Percentiles rank a stretch among this genome's conserved stretches.
Conservation (phyloP, 2,329 filamentous ascomycete genomes). For the Chrysoporthe deuterocubensis region DNA sequence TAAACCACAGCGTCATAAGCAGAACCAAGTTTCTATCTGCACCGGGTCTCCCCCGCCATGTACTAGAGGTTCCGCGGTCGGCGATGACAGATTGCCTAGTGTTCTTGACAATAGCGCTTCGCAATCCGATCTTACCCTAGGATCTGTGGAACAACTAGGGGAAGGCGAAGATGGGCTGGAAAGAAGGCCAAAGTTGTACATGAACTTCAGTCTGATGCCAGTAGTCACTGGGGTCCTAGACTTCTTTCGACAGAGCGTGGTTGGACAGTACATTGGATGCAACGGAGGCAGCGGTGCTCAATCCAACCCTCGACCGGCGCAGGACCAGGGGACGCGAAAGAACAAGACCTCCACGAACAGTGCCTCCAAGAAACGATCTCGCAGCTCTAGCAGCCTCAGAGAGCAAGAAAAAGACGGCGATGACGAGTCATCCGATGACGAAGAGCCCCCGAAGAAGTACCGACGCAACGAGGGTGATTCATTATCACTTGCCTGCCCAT, state of each 20-base stretch:
- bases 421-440: neutral
- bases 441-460: neutral
- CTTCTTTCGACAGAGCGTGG: neutral
- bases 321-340: neutral
- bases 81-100: neutral
- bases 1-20: neutral
- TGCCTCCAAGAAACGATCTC: neutral
- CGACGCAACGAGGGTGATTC: neutral
- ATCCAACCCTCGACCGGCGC: neutral
- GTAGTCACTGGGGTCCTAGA: neutral
- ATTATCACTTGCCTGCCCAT: neutral
- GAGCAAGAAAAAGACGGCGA: neutral
- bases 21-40: neutral
- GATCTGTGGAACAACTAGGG: neutral
- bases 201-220: neutral
- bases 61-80: neutral
- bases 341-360: neutral
- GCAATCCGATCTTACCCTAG: neutral
- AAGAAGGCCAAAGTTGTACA: neutral
- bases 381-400: neutral
- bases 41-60: neutral
- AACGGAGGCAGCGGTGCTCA: neutral
- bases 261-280: neutral
- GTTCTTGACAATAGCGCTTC: neutral
- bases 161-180: neutral